A percentile compares a stretch with the other conserved stretches of the same genome.
These are phyloP conservation scores for Lotus japonicus DNA, from an alignment of 306 rosid species.

Conservation along the genomic window DNA sequence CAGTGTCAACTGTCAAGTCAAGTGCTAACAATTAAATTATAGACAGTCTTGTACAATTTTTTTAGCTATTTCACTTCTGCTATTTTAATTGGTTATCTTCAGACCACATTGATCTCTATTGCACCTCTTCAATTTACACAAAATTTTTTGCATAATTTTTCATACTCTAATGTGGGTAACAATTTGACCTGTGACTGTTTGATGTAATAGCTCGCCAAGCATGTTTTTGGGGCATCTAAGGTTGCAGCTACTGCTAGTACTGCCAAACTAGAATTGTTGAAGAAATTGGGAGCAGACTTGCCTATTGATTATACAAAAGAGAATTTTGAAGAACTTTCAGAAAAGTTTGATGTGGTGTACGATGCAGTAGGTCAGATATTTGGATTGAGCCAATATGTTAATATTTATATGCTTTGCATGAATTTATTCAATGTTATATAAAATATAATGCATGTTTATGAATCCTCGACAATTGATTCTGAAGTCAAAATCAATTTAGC, in stretches of 20 bases:
- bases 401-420: background rate
- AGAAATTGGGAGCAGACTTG: constrained; percentile 51
- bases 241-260: constrained; percentile 69
- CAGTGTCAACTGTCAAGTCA: too few relatives aligned
- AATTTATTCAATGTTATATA: background rate
- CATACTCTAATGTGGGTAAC: background rate
- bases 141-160: background rate
- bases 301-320: constrained; percentile 59
- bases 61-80: too few relatives aligned
- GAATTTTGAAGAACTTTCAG: constrained; percentile 46
- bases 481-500: too few relatives aligned
- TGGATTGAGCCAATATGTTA: background rate
- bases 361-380: constrained; percentile 54
- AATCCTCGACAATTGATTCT: too few relatives aligned
- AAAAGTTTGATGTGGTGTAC: constrained; percentile 64
- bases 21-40: too few relatives aligned
- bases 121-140: background rate
- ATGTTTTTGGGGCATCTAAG: constrained; percentile 55
- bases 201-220: constrained; percentile 48
- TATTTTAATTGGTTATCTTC: too few relatives aligned
- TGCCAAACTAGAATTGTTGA: constrained; percentile 41
- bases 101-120: background rate
- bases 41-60: too few relatives aligned
- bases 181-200: background rate
- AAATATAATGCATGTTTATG: too few relatives aligned